A percentile compares a stretch with the other conserved stretches of the same genome.
These are phyloP conservation scores for Chloromonas sp. DNA, from an alignment of 163 green algal species.

Conservation along the genomic window DNA sequence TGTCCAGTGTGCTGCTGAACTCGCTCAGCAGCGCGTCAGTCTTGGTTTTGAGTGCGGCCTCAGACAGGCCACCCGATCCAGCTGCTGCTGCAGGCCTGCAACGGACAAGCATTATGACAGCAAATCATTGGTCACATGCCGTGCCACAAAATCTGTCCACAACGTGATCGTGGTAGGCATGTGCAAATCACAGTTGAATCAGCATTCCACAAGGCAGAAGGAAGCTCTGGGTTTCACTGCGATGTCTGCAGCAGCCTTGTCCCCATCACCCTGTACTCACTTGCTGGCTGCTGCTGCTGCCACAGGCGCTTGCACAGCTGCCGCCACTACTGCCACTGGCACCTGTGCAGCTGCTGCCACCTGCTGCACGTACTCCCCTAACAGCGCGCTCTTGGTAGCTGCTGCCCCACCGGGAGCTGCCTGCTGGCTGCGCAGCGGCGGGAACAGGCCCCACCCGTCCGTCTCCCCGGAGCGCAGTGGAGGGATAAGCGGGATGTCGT, in stretches of 20 bases:
- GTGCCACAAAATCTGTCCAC: not conserved
- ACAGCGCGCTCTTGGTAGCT: conserved; percentile 35
- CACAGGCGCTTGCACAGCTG: not conserved
- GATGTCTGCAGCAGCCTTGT: no score
- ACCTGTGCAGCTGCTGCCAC: conserved; percentile 2
- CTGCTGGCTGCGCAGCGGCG: conserved; percentile 13
- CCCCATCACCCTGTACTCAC: not conserved
- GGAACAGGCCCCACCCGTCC: conserved; percentile 27
- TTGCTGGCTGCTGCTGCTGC: conserved; percentile 2
- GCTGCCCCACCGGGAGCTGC: not conserved
- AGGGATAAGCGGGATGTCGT: conserved; percentile 74
- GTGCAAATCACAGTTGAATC: not conserved
- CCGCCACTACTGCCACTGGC: not conserved
- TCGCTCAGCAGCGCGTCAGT: conserved; percentile 63
- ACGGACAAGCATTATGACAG: not conserved
- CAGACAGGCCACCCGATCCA: conserved; percentile 32
- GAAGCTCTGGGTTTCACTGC: no score
- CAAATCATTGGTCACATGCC: no score
- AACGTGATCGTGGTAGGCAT: not conserved
- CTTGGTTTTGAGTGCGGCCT: conserved; percentile 58
- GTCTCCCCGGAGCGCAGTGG: conserved; percentile 46
- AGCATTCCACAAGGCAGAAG: not conserved
- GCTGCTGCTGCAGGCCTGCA: conserved; percentile 9
- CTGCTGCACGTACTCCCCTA: conserved; percentile 58
- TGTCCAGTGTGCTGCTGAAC: conserved; percentile 55